A percentile compares a stretch with the other conserved stretches of the same genome.
Evolutionary conservation across 305 asterid genomes (phyloP).

Genomic region (Solanum hybrid): DNA sequence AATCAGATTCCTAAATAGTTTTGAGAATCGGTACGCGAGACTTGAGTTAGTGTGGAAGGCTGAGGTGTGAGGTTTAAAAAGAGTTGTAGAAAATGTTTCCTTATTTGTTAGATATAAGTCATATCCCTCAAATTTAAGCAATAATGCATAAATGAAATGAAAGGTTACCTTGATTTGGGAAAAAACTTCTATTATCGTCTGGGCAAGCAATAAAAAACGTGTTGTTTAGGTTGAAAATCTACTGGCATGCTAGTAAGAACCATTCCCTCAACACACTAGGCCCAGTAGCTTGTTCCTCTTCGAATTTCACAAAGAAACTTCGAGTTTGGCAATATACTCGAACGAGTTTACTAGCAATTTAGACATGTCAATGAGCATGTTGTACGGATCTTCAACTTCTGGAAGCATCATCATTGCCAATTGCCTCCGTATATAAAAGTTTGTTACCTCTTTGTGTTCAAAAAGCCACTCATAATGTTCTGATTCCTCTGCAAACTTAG

Average conservation of each 20-base stretch:
- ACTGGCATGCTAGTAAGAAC: constrained; percentile 77
- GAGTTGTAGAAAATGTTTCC: background rate
- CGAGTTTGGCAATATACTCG: constrained; percentile 48
- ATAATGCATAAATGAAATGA: background rate
- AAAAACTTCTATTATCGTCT: constrained; percentile 61
- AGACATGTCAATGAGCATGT: constrained; percentile 80
- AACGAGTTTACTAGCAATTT: constrained; percentile 62
- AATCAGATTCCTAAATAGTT: background rate
- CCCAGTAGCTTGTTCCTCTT: constrained; percentile 79
- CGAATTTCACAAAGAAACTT: constrained; percentile 78
- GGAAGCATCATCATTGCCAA: constrained; percentile 69
- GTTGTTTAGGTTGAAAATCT: constrained; percentile 65
- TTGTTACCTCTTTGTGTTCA: constrained; percentile 57
- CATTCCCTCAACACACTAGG: constrained; percentile 91
- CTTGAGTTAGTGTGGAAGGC: background rate
- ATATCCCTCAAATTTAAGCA: no score
- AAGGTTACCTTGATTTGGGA: constrained; percentile 61
- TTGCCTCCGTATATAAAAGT: constrained; percentile 72
- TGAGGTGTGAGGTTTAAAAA: background rate
- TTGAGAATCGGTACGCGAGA: background rate
- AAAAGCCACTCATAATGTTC: constrained; percentile 60
- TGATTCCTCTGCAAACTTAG: constrained; percentile 44
- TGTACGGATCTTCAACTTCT: constrained; percentile 56
- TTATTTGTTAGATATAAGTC: background rate
- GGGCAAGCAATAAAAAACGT: constrained; percentile 73